Evolutionary conservation across 2,329 filamentous ascomycete genomes (phyloP).

Genomic region (Aspergillus fructus): DNA sequence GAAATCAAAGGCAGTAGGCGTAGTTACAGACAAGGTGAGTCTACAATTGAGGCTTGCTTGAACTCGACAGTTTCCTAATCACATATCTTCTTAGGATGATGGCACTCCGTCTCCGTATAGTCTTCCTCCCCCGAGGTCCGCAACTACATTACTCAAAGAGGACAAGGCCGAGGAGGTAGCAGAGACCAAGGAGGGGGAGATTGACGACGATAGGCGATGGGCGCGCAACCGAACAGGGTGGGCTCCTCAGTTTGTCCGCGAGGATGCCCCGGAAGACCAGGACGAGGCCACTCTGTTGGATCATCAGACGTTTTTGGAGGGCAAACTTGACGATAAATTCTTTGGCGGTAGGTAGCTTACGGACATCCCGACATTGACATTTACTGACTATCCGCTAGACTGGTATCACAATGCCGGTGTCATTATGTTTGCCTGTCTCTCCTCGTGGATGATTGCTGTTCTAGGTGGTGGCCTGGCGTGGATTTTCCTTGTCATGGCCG

Average conservation of each 20-base stretch:
- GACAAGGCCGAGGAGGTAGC: slow-evolving; percentile 55
- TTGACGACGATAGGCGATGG: slow-evolving; percentile 58
- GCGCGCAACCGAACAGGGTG: slow-evolving; percentile 70
- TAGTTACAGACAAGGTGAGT: slow-evolving; percentile 72
- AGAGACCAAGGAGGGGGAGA: slow-evolving; percentile 49
- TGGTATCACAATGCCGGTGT: slow-evolving; percentile 98
- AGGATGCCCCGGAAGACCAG: slow-evolving; percentile 53
- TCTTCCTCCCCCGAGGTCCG: slow-evolving; percentile 72
- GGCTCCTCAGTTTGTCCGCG: slow-evolving; percentile 76
- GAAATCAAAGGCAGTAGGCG: slow-evolving; percentile 42
- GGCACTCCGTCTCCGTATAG: slow-evolving; percentile 69
- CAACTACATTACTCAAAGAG: slow-evolving; percentile 46
- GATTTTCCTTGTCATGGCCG: slow-evolving; percentile 89
- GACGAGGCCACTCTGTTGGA: slow-evolving; percentile 70
- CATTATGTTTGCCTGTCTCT: slow-evolving; percentile 87
- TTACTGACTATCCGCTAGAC: slow-evolving; percentile 53
- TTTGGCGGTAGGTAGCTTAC: slow-evolving; percentile 67
- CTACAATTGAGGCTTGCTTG: too few species aligned
- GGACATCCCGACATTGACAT: background rate
- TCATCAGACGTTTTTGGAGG: slow-evolving; percentile 84
- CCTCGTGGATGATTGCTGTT: slow-evolving; percentile 85
- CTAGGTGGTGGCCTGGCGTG: slow-evolving; percentile 89
- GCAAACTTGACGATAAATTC: slow-evolving; percentile 80
- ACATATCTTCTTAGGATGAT: slow-evolving; percentile 54
- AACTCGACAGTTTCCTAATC: background rate